Percentiles rank a stretch among this genome's conserved stretches.
Evolutionary conservation across 345 rosid genomes (phyloP).

Genomic region (Camelina hispida): DNA sequence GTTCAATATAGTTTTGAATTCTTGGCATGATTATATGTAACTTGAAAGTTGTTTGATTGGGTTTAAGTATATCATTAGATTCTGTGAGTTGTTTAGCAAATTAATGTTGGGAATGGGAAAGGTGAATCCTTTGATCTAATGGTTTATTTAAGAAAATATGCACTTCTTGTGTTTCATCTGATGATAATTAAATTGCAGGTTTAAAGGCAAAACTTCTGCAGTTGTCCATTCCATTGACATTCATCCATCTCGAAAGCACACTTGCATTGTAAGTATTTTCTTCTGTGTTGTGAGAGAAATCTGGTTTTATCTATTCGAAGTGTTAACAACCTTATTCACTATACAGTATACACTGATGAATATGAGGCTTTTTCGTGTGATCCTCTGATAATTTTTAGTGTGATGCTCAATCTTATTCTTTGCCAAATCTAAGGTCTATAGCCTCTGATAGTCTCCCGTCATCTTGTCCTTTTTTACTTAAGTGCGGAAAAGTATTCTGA

Average conservation of each 20-base stretch:
- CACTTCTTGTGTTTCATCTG: conserved; percentile 7
- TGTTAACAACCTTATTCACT: conserved; percentile 2
- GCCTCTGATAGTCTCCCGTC: not conserved
- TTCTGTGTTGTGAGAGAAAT: not conserved
- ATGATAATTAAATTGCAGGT: conserved; percentile 55
- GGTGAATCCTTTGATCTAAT: conserved; percentile 8
- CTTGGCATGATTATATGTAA: conserved; percentile 1
- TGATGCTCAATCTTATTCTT: not conserved
- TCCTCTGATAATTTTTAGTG: not conserved
- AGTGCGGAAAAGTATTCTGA: not conserved
- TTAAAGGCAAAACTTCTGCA: conserved; percentile 69
- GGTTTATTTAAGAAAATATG: not conserved
- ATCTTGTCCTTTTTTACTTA: not conserved
- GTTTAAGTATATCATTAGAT: not conserved
- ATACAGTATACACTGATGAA: not conserved
- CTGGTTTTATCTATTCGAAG: not conserved
- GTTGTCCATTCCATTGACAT: conserved; percentile 85
- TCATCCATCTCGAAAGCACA: conserved; percentile 92
- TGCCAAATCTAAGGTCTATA: not conserved
- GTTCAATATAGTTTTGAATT: conserved; percentile 1
- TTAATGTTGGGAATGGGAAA: not conserved
- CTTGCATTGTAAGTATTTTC: conserved; percentile 65
- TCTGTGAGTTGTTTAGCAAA: not conserved
- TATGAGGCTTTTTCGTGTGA: not conserved
- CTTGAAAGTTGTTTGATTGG: not conserved